Conservation (phyloP, 2,329 filamentous ascomycete species). For the Botrytis fabae region DNA sequence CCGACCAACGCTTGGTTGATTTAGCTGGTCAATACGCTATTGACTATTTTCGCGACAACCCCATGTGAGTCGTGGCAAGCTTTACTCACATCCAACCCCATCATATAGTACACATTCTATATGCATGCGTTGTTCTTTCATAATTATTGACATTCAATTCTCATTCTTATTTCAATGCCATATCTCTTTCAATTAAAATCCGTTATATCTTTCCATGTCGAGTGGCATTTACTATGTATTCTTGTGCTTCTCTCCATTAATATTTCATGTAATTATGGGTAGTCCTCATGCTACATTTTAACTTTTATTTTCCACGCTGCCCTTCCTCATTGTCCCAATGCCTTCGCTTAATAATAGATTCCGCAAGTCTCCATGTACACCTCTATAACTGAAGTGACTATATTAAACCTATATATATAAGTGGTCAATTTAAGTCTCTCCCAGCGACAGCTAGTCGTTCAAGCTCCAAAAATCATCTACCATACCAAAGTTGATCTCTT, state of each 20-base stretch:
- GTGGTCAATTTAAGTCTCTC: neutral
- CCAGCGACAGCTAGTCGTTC: neutral
- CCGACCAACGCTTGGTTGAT: neutral
- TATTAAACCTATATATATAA: neutral
- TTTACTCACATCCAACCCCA: neutral
- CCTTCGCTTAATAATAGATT: neutral
- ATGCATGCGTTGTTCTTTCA: neutral
- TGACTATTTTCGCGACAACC: neutral
- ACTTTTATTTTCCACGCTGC: neutral
- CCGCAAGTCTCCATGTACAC: neutral
- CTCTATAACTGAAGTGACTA: neutral
- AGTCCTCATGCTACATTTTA: neutral
- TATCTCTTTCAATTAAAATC: neutral
- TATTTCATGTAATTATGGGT: neutral
- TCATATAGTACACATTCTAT: too few species aligned
- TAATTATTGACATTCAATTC: neutral
- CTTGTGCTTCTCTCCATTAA: too few species aligned
- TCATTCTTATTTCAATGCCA: neutral
- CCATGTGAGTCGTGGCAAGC: neutral
- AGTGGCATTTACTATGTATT: neutral
- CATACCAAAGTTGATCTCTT: neutral
- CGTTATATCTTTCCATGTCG: neutral
- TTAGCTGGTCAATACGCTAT: neutral
- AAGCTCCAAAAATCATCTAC: neutral
- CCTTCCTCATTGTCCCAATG: neutral